phyloP scores from a whole-genome alignment of 139 green algal genomes.

The Chlorella sp. region DNA sequence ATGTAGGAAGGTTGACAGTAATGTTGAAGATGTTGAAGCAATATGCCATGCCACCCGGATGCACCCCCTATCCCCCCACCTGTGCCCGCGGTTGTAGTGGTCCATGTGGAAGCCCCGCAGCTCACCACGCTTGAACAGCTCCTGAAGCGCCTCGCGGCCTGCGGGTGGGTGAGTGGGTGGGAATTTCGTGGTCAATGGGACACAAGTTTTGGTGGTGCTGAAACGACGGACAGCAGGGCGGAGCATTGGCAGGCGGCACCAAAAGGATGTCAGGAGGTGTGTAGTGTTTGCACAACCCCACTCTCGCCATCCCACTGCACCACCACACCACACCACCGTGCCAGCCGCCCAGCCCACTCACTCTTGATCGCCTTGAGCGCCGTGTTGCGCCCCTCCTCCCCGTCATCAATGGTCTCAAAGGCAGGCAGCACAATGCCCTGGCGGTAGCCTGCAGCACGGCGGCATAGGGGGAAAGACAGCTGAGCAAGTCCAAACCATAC shows the following conservation, averaged over 20 bases:
- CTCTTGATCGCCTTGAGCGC: conserved; percentile 27
- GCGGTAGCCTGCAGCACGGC: background rate
- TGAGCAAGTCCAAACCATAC: too few species aligned
- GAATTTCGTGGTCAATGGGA: background rate
- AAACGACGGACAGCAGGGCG: too few species aligned
- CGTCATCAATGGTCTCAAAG: conserved; percentile 38
- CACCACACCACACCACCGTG: background rate
- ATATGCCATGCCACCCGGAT: too few species aligned
- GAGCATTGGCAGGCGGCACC: background rate
- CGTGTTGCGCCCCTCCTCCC: conserved; percentile 26
- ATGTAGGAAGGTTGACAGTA: too few species aligned
- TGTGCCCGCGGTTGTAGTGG: conserved; percentile 38
- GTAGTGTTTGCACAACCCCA: too few species aligned
- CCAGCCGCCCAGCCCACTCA: background rate
- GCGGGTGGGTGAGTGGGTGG: background rate
- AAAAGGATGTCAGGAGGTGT: too few species aligned
- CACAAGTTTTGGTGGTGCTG: too few species aligned
- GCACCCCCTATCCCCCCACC: background rate
- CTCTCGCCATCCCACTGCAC: background rate
- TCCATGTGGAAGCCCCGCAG: conserved; percentile 44
- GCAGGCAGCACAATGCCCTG: conserved; percentile 53
- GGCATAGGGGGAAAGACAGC: background rate
- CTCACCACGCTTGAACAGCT: conserved; percentile 20
- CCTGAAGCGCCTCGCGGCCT: background rate
- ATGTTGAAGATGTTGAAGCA: too few species aligned